Base-by-base conservation (phyloP, 768 basidiomycete genomes). In the Gautieria morchelliformis region DNA sequence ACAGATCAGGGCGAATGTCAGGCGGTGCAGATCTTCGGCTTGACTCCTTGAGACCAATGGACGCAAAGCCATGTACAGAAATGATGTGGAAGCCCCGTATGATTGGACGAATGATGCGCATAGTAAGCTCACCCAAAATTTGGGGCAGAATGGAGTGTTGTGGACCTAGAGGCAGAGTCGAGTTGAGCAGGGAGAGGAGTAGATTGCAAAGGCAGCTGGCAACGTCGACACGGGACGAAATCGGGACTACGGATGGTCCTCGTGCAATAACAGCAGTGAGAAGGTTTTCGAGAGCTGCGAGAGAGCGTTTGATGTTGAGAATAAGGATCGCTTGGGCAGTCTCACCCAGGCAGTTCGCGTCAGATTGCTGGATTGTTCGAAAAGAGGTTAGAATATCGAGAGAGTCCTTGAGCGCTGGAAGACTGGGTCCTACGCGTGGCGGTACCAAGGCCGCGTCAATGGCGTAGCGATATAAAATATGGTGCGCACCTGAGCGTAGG, bases 1-100 rank as follows among this genome's bases (percentile, higher is more conserved):
- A 60, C 1, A 68, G 48, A 19, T 62, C 53, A 47, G 63, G 56
- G 27, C 67, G 62, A 48, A 67, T 53, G 59, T 64, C 55, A 60
- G 45, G 19, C 51, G 30, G 3, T 44, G 53, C 15, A 52, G 49
- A 17, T 50, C 30, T 6, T 32, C 52, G 35, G n/a, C 40, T 55
- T 35, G 47, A 14, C 46, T 55, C 44, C n/a, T 56, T 33, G 46
- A 33, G 22, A 17, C 27, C 42, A 12, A 2, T 27, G 27, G 19
- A 44, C 8, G 27, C 24, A 9, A 45, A 30, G 20, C 30, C 20
- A 19, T 20, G 35, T 4, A 47, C 37, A 39, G 56, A 49, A 4
- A 47, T 17, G n/a, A 12, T 20, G 45, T 57, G 56, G 32, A 57
- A 57, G 11, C 46, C 33, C 32, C 40, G 45, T 20, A 57, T 57